Base-by-base conservation (phyloP, 2,329 filamentous ascomycete species). In the Colletotrichum eleusines region DNA sequence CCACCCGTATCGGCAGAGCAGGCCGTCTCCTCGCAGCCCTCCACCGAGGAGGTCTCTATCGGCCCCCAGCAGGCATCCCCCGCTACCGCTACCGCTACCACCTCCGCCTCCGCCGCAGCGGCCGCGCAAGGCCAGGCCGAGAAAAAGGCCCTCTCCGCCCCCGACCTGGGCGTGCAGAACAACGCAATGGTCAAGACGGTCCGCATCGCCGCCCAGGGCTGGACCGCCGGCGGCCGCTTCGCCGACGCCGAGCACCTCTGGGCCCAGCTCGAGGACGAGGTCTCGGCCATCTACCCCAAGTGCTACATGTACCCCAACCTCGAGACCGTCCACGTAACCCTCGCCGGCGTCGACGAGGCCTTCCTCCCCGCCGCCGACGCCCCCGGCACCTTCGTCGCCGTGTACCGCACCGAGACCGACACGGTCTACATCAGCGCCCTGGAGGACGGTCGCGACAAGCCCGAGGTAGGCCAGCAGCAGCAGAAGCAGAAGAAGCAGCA, bases 261-360 rank as follows among this genome's bases (percentile, higher is more conserved):
- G 33, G 12, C 16, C 33, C 14, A 18, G 2, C 11, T 55, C n/a
- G 53, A 55, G 20, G 33, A 55, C 53, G 33, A 55, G 12, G 33
- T 26, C 18, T 33, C 53, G 53, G 53, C 3, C 5, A 7, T 55
- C 12, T 55, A 26, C 33, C 33, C 2, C 33, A 6, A 7, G 2
- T 38, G n/a, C 12, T 23, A 16, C n/a, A 55, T 55, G 53, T 55
- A 55, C 53, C 53, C 53, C 33, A 55, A 55, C 33, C 1, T 55
- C 2, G 1, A 40, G 33, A 23, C 9, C 2, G 4, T 40, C 33
- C 20, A 35, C 11, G 33, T 55, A 33, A 55, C n/a, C 20, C 12
- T 55, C 33, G 5, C 11, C n/a, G 33, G 33, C 33, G 12, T 55
- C n/a, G n/a, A 26, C 6, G 33, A 55, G 33, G 7, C 11, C 20